Evolutionary conservation across 169 alveolate species (phyloP), one percentile per base, ranked within the genome.

Genomic region (Plasmodium relictum): DNA sequence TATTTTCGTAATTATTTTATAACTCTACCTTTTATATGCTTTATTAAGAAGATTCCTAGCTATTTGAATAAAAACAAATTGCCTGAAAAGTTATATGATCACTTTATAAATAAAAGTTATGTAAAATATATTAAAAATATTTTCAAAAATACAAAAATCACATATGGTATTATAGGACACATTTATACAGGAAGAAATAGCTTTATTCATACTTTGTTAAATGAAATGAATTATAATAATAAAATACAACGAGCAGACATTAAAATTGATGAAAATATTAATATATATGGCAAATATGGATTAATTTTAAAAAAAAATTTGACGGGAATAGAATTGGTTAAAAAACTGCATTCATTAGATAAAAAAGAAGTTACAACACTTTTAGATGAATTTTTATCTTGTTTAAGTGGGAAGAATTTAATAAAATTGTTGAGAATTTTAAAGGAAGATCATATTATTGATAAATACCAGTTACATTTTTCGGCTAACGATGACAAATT

Each of bases 131-230:
- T 45, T 61, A 73, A 31, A 22, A 52, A 12, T 10, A 6, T 80
- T 3, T 39, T 69, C 12, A 68, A 44, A 45, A 9, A 68, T 80
- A 42, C 18, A 8, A 37, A 68, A 52, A 80, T 80, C 52, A 80
- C 90, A 6, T 80, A 61, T 31, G 90, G 90, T 14, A 73, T 80
- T 44, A 45, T 80, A 50, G 90, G 90, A 66, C 52, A 68, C 59
- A 80, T 71, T n/a, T 80, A 80, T 44, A 80, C 90, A 66, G 90
- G 90, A n/a, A 66, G 90, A 62, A 37, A 26, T 16, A 66, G 73
- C 52, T 80, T 80, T 61, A 24, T 59, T 52, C 52, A 68, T 12
- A 22, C 70, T 6, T 5, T 80, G 41, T 48, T 80, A 9, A 58
- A 72, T 18, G 85, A 70, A 22, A 66, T 80, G 18, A 58, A 26